Evolutionary conservation across 2,329 filamentous ascomycete genomes (phyloP).

Genomic region (Aschersonia sp.): DNA sequence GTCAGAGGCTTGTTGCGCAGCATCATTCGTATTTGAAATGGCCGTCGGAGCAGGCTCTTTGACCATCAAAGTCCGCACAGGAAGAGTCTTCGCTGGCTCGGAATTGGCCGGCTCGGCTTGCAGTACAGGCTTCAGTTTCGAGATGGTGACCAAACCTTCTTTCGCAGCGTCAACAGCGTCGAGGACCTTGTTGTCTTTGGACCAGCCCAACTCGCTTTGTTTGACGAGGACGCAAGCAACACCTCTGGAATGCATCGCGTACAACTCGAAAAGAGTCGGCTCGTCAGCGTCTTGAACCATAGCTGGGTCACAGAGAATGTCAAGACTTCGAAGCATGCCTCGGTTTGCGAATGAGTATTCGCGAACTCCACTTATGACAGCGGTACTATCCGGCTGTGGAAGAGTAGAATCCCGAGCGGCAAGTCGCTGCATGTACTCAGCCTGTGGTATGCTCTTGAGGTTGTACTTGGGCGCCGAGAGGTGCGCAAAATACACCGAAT

Average conservation of each 20-base stretch:
- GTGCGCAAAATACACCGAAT: constrained; percentile 95
- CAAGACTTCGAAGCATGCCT: constrained; percentile 76
- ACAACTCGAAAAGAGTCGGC: constrained; percentile 77
- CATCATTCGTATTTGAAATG: constrained; percentile 11
- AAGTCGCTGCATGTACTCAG: constrained; percentile 70
- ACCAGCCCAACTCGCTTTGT: constrained; percentile 85
- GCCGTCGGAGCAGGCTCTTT: constrained; percentile 12
- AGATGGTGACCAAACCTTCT: constrained; percentile 59
- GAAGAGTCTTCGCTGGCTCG: constrained; percentile 20
- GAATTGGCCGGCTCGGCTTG: constrained; percentile 18
- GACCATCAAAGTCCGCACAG: constrained; percentile 15
- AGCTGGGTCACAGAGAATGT: constrained; percentile 65
- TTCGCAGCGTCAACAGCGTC: constrained; percentile 62
- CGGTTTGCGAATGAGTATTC: constrained; percentile 87
- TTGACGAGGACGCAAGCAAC: constrained; percentile 83
- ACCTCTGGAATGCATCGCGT: constrained; percentile 94
- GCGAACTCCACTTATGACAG: constrained; percentile 90
- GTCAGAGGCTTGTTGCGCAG: constrained; percentile 17
- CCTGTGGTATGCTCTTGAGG: constrained; percentile 69
- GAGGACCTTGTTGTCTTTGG: constrained; percentile 76
- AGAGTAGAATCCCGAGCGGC: constrained; percentile 57
- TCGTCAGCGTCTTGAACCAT: constrained; percentile 51
- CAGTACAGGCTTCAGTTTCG: constrained; percentile 46
- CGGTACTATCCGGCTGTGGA: constrained; percentile 82
- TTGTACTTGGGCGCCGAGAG: constrained; percentile 89